Evolutionary conservation across 148 eudicot genomes (phyloP), one percentile per base, ranked within the genome.

Genomic region (Silene uniflora): DNA sequence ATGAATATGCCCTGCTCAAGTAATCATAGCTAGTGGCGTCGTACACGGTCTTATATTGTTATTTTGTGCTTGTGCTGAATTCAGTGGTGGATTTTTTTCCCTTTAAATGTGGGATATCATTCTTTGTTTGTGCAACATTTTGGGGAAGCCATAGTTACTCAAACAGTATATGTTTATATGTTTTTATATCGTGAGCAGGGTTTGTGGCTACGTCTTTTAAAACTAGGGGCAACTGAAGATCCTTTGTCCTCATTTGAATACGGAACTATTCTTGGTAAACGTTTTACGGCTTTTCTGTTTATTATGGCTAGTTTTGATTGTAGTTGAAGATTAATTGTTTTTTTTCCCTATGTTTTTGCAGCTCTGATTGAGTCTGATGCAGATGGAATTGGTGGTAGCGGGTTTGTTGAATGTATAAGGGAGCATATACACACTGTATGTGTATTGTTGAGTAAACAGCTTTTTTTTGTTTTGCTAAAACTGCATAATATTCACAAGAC

Each of bases 371-470:
- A 95, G 82, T 90, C 96, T 75, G 99, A 95, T 85, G 97, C 99
- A 67, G 99, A 95, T 83, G 99, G 99, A 71, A 92, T 95, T 78
- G 99, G 99, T 56, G 99, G 99, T 19, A 95, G 99, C 84, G 99
- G 99, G 29, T 95, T 95, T 85, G 94, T 95, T 76, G 99, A 95
- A 83, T 95, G 99, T 80, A 95, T 95, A 83, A 87, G 97, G 79
- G 99, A 95, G 83, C 99, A 95, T 80, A 95, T 95, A 88, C 90
- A 91, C 80, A 88, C 97, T 74, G 98, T 94, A 82, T 81, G 96
- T 81, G 90, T 82, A 73, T 29, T 71, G 65, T 32, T 32, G 24
- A 62, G 73, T 32, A 10, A 52, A 6, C 12, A 27, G 27, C 63
- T 65, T 55, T 73, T 60, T 19, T 73, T 29, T 58, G 62, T 49